Percentiles rank a stretch among this genome's conserved stretches.
Evolutionary conservation across 768 basidiomycete genomes (phyloP).

Genomic region (Agrocybe pediades): DNA sequence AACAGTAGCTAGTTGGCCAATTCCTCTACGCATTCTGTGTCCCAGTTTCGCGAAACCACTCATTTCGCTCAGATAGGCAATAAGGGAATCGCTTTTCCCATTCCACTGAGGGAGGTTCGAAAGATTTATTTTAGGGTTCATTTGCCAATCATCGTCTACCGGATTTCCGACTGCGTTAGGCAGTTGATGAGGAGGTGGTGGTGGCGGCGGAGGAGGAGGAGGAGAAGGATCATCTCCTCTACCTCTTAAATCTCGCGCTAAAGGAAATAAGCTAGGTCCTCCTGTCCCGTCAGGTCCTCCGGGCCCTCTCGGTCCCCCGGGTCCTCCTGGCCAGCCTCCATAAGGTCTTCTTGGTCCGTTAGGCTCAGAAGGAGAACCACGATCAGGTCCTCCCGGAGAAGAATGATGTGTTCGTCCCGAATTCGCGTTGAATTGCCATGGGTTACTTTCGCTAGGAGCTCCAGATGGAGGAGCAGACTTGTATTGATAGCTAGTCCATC

Average conservation of each 20-base stretch:
- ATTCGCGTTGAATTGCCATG: too few species aligned
- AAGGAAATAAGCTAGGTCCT: neutral
- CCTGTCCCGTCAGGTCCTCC: neutral
- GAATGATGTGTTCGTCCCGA: too few species aligned
- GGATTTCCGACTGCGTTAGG: neutral
- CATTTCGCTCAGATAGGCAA: neutral
- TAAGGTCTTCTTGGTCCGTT: too few species aligned
- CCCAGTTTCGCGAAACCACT: neutral
- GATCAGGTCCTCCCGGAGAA: too few species aligned
- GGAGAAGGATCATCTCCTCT: neutral
- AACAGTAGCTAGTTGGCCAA: neutral
- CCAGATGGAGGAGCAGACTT: neutral
- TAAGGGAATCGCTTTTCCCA: constrained; percentile 1
- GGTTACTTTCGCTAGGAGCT: too few species aligned
- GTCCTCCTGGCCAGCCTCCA: neutral
- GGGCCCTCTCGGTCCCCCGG: neutral
- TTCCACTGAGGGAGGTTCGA: constrained; percentile 1
- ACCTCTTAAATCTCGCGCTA: neutral
- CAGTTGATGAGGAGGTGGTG: neutral
- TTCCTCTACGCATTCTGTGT: neutral
- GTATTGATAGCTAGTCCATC: neutral
- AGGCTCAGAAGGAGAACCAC: too few species aligned
- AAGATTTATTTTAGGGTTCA: constrained; percentile 8
- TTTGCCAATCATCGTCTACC: constrained; percentile 7
- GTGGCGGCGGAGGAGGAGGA: too few species aligned